Evolutionary conservation across 768 basidiomycete species (phyloP).

Genomic region (Russula sp.): DNA sequence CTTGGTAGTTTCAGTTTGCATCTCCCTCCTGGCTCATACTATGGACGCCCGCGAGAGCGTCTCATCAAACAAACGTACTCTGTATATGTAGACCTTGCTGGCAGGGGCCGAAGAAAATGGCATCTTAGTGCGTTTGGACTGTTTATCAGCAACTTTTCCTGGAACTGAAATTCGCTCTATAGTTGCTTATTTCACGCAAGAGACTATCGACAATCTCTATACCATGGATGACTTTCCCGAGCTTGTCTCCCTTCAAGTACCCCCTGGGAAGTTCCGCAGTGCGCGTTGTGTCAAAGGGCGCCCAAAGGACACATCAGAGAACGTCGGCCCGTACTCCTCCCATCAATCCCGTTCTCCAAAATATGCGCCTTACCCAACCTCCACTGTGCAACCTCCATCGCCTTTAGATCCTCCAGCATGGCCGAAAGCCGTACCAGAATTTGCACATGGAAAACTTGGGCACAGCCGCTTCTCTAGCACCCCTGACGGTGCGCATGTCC

Average conservation of each 20-base stretch:
- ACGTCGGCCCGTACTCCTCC: conserved; percentile 12
- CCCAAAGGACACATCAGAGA: conserved; percentile 15
- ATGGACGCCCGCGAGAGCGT: conserved; percentile 37
- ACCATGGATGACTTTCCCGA: conserved; percentile 33
- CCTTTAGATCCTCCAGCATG: conserved; percentile 21
- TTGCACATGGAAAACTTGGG: conserved; percentile 19
- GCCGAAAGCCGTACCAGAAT: conserved; percentile 19
- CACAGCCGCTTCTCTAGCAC: conserved; percentile 20
- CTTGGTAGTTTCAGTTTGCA: conserved; percentile 26
- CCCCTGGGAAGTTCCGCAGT: conserved; percentile 32
- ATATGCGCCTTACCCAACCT: conserved; percentile 18
- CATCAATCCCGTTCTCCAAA: conserved; percentile 16
- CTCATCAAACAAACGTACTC: conserved; percentile 80
- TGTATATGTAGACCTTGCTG: conserved; percentile 57
- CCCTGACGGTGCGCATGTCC: conserved; percentile 26
- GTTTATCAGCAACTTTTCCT: neutral
- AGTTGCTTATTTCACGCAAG: conserved; percentile 38
- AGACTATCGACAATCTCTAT: conserved; percentile 29
- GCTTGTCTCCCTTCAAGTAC: conserved; percentile 29
- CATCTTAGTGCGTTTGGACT: conserved; percentile 55
- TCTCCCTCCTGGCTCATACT: conserved; percentile 25
- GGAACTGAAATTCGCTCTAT: conserved; percentile 3
- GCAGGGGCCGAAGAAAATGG: conserved; percentile 69
- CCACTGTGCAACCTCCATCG: conserved; percentile 12
- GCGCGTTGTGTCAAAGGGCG: conserved; percentile 31